Base-by-base conservation (phyloP, 1,284 basidiomycete species). In the Caloboletus firmus region DNA sequence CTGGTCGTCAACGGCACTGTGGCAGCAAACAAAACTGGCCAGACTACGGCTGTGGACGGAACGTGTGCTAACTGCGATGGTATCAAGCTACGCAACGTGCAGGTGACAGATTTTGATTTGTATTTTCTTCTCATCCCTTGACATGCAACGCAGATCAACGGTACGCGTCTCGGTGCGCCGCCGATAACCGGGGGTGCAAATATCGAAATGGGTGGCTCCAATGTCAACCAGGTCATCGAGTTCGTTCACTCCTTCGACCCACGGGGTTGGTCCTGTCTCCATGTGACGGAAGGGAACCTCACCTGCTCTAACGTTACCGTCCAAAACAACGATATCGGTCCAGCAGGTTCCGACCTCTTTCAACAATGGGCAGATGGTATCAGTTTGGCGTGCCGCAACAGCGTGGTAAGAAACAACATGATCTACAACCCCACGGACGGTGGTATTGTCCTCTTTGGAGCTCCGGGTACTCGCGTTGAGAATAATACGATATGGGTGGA, bases 361-460 rank as follows among this genome's bases (percentile, higher is more conserved):
- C 79, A 83, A 59, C 71, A 90, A 65, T 93, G 91, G 92, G 88
- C 92, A 3, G 91, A 94, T 63, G 92, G 91, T 3, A 89, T 94
- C 64, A 91, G 87, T 59, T 68, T 93, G 52, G 84, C 83, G 49
- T 95, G 92, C 69, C 74, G 72, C 53, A 82, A 84, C 61, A 80
- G 82, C 57, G 59, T 82, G 36, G 79, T 94, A 34, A 80, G 80
- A 51, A 84, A 87, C 62, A 95, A 94, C 69, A 78, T 82, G 69
- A 76, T 95, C 50, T 78, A 81, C 58, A 82, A 80, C 54, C 78
- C 91, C 5, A 93, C 92, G 1, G 92, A 94, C 64, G 89, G 89
- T 11, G 89, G 85, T 3, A 89, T 93, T 51, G 92, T 93, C 2
- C 62, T 94, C 3, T 94, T 94, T 62, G 91, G 91, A n/a, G 74